Evolutionary conservation across 1,139 yeast genomes (phyloP).

Genomic region (Nakaseomyces bracarensis): DNA sequence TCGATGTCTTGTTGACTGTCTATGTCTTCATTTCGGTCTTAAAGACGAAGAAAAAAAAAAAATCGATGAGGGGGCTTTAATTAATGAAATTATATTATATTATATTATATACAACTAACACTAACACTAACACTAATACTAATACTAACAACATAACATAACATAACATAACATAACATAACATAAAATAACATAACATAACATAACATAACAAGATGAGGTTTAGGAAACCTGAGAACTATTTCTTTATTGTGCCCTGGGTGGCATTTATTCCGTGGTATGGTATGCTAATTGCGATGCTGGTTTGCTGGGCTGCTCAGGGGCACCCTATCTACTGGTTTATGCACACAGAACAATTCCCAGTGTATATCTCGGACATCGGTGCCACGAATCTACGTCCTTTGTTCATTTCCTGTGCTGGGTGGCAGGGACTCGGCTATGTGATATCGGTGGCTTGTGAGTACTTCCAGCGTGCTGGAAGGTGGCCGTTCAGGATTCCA

Average conservation of each 20-base stretch:
- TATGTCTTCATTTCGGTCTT: no score
- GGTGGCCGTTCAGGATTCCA: conserved; percentile 10
- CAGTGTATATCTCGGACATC: conserved; percentile 73
- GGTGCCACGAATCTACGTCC: conserved; percentile 84
- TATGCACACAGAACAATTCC: conserved; percentile 42
- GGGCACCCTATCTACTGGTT: conserved; percentile 67
- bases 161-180: no score
- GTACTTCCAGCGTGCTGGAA: conserved; percentile 25
- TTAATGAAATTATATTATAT: no score
- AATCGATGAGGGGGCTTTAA: background rate
- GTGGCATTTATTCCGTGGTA: conserved; percentile 55
- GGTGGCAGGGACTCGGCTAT: conserved; percentile 69
- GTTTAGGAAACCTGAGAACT: conserved; percentile 28
- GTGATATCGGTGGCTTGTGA: conserved; percentile 44
- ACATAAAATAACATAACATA: background rate
- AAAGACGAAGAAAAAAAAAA: no score
- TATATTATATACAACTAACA: no score
- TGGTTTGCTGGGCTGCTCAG: conserved; percentile 65
- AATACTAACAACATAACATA: no score
- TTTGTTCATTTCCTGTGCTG: conserved; percentile 70
- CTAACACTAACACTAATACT: no score
- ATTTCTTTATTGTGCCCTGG: conserved; percentile 46
- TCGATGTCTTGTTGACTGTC: no score
- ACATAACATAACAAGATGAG: background rate
- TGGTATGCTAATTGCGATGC: conserved; percentile 69